Base-by-base conservation (phyloP, 495 filamentous ascomycete species). In the Hypoxylon fuscum region DNA sequence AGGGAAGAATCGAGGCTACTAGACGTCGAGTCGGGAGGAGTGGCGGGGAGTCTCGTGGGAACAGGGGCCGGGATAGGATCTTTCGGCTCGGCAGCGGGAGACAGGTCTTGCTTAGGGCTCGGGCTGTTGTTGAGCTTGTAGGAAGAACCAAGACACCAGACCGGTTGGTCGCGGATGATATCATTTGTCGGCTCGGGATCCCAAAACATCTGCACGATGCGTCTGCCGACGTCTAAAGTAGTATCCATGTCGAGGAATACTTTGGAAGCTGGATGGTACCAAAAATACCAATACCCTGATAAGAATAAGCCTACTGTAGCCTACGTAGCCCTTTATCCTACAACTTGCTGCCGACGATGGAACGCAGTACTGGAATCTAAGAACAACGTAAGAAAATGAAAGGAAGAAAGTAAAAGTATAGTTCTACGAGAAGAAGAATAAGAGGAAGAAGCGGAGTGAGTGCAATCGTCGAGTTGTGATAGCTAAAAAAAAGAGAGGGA, bases 151-250 rank as follows among this genome's bases (percentile, higher is more conserved):
- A 99, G 79, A 63, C 90, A 94, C 96, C 95, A 99, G 64, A 96
- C 91, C 2, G 88, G 82, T 25, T 82, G 79, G 47, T 86, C 80
- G 43, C 84, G 83, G 22, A 75, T 72, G 49, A 89, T 80, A 67
- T 96, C 91, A 72, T 97, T 97, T 64, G 83, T 85, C 21, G 95
- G 94, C 64, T 94, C 88, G 0, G 94, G 92, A 62, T 98, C 96
- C 92, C 94, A 99, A 63, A 98, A 91, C 76, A 90, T 93, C 68
- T 93, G 90, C 25, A 97, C 86, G 55, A 98, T 85, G 55, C 90
- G 87, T 74, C 92, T 92, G 77, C 76, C 73, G 18, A 77, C 55
- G 17, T 74, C 76, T 31, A 76, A 74, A 10, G 79, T 76, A 20
- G 71, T 71, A 46, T 79, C 78, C 78, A 81, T 77, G 29, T 67